These are phyloP conservation scores for Crepidotus variabilis DNA, from an alignment of 768 basidiomycete genomes.

Conservation along the genomic window DNA sequence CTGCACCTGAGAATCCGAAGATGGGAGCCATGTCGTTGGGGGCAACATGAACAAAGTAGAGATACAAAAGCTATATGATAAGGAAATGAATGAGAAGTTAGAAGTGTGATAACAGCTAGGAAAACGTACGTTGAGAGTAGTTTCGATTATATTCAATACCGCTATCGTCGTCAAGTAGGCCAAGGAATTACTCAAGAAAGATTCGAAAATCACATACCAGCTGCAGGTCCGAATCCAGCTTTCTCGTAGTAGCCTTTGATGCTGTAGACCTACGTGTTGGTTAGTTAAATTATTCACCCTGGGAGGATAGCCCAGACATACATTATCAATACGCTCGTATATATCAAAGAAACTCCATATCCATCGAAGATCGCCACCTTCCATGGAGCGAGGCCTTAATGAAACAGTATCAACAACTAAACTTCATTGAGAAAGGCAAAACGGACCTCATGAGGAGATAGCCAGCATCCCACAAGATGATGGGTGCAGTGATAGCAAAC, in stretches of 20 bases:
- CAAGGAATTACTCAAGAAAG: conserved; percentile 2
- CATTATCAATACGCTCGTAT: conserved; percentile 53
- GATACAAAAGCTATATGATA: conserved; percentile 40
- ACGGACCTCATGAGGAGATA: conserved; percentile 40
- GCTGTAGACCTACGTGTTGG: conserved; percentile 59
- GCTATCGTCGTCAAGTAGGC: conserved; percentile 35
- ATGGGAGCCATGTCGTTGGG: conserved; percentile 53
- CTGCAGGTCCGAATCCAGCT: conserved; percentile 74
- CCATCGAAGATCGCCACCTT: conserved; percentile 79
- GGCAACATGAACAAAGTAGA: conserved; percentile 59
- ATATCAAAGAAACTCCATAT: conserved; percentile 74
- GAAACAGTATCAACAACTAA: conserved; percentile 28
- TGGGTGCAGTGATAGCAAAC: conserved; percentile 54
- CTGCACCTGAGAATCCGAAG: conserved; percentile 65
- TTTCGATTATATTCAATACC: conserved; percentile 71
- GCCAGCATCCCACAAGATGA: conserved; percentile 70
- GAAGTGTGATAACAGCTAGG: background rate
- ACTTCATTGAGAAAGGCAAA: conserved; percentile 23
- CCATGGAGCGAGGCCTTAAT: conserved; percentile 38
- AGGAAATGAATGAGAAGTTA: conserved; percentile 3
- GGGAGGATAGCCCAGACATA: conserved; percentile 6
- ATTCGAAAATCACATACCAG: conserved; percentile 37
- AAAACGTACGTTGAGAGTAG: conserved; percentile 49
- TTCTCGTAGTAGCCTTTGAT: conserved; percentile 53
- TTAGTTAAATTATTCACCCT: conserved; percentile 3